Conservation (phyloP, 352 stramenopile species). For the Globisporangium viniferum region DNA sequence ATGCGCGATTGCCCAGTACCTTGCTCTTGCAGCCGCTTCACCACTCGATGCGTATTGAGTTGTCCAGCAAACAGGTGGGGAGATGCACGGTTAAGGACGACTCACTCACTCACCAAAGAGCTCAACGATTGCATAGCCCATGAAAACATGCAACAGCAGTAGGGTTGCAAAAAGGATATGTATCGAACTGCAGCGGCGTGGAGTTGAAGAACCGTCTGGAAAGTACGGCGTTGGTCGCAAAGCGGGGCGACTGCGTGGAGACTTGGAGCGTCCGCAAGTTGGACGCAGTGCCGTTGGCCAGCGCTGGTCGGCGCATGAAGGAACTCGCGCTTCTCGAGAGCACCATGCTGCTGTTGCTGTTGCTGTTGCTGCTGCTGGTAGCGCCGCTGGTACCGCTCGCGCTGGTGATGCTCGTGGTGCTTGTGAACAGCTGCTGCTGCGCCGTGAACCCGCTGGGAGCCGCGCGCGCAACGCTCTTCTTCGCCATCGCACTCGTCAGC, state of each 20-base stretch:
- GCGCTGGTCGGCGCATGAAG: background rate
- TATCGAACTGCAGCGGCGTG: conserved; percentile 24
- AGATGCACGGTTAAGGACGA: conserved; percentile 21
- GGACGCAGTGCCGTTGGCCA: background rate
- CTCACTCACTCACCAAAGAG: background rate
- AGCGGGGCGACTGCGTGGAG: too few species aligned
- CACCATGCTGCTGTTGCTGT: background rate
- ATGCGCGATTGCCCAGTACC: conserved; percentile 27
- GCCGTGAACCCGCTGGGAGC: background rate
- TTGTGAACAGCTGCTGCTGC: background rate
- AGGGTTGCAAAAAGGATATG: conserved; percentile 13
- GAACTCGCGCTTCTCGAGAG: background rate
- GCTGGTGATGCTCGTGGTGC: background rate
- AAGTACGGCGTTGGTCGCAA: background rate
- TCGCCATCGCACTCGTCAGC: background rate
- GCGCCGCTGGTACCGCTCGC: background rate
- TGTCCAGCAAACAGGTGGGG: background rate
- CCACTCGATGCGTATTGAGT: conserved; percentile 58
- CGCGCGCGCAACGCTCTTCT: conserved; percentile 5
- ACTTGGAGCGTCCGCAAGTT: background rate
- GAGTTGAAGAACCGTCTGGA: conserved; percentile 14
- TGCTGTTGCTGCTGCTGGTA: background rate
- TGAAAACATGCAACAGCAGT: background rate
- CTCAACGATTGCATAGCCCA: background rate
- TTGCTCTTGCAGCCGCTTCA: conserved; percentile 69